Conservation (phyloP, 306 rosid species). For the Sindora glabra region DNA sequence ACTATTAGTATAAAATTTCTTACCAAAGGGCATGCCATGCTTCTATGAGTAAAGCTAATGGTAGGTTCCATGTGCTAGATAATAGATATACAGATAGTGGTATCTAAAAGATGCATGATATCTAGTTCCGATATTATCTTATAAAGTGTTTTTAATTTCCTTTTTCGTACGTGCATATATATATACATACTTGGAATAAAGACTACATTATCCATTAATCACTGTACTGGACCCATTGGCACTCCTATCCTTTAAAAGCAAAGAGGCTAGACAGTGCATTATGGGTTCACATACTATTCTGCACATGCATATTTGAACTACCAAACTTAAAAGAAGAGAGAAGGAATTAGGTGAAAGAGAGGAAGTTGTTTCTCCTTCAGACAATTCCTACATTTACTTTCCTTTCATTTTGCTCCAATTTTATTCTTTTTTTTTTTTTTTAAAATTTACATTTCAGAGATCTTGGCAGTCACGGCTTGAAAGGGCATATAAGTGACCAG, state of each 20-base stretch:
- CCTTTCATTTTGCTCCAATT: background rate
- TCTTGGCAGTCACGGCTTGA: conserved; percentile 92
- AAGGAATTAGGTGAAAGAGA: background rate
- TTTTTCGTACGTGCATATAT: background rate
- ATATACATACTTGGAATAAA: too few species aligned
- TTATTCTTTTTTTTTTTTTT: conserved; percentile 14
- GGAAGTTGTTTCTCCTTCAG: conserved; percentile 10
- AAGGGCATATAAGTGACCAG: conserved; percentile 72
- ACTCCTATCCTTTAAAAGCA: conserved; percentile 7
- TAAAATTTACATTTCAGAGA: conserved; percentile 54
- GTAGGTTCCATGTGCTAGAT: background rate
- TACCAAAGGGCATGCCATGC: background rate
- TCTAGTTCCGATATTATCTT: conserved; percentile 3
- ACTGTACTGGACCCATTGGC: too few species aligned
- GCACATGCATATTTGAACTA: background rate
- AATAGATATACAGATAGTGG: too few species aligned
- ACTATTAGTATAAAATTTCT: conserved; percentile 4
- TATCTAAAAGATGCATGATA: conserved; percentile 12
- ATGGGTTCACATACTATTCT: too few species aligned
- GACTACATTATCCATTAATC: too few species aligned
- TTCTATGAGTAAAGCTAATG: background rate
- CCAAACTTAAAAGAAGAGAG: background rate
- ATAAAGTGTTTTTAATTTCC: background rate
- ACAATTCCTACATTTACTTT: background rate
- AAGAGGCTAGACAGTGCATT: conserved; percentile 3